Evolutionary conservation across 345 rosid genomes (phyloP).

Genomic region (Kandelia obovata): DNA sequence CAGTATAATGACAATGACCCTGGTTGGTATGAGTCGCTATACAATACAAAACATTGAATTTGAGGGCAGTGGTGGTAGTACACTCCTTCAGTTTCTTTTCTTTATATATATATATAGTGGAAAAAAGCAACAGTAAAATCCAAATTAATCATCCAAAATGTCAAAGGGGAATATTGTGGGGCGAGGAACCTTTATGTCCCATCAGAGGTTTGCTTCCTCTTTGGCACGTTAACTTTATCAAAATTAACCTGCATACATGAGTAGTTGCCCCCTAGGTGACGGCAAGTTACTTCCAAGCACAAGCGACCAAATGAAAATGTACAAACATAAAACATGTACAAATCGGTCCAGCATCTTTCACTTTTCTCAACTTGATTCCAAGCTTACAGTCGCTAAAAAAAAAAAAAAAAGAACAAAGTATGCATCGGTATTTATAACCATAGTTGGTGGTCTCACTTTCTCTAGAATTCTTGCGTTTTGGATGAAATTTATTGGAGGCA

Average conservation of each 20-base stretch:
- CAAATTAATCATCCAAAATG: constrained; percentile 26
- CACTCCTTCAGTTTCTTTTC: too few species aligned
- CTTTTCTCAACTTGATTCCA: background rate
- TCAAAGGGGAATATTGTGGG: constrained; percentile 26
- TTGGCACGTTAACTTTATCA: constrained; percentile 18
- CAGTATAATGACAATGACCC: too few species aligned
- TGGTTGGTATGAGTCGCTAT: too few species aligned
- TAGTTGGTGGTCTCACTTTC: too few species aligned
- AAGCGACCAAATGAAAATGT: too few species aligned
- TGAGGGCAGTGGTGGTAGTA: background rate
- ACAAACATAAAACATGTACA: background rate
- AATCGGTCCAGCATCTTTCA: background rate
- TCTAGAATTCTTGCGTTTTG: too few species aligned
- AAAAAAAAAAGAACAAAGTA: too few species aligned
- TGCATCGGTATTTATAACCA: too few species aligned
- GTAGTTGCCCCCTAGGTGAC: constrained; percentile 10
- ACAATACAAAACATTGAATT: background rate
- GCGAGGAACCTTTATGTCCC: constrained; percentile 47
- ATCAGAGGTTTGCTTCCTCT: constrained; percentile 33
- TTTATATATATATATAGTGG: background rate
- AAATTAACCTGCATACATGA: too few species aligned
- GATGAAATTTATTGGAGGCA: too few species aligned
- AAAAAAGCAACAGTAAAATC: background rate
- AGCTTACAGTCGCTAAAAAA: too few species aligned
- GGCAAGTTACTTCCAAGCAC: constrained; percentile 13